Evolutionary conservation across 129 eudicot species (phyloP).

Genomic region (Centrapalus pauciflorus): DNA sequence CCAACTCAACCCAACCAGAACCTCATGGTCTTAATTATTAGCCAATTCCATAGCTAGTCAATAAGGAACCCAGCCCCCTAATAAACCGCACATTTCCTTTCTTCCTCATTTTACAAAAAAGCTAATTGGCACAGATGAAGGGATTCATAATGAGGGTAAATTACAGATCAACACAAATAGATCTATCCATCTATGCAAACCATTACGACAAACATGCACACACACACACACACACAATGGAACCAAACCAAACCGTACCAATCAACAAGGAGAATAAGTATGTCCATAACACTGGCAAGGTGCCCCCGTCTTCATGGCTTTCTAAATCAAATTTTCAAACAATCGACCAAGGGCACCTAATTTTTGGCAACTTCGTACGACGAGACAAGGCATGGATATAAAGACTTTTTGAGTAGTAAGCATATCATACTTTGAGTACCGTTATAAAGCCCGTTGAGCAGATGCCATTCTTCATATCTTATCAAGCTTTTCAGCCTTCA

Average conservation of each 20-base stretch:
- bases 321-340: constrained; percentile 23
- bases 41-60: too few relatives aligned
- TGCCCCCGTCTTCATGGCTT: constrained; percentile 17
- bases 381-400: constrained; percentile 21
- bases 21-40: too few relatives aligned
- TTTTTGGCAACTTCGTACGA: constrained; percentile 25
- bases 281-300: constrained; percentile 31
- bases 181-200: constrained; percentile 24
- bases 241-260: constrained; percentile 31
- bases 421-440: constrained; percentile 24
- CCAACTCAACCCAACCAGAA: too few relatives aligned
- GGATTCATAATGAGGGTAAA: constrained; percentile 16
- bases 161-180: constrained; percentile 29
- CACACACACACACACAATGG: constrained; percentile 20
- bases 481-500: constrained; percentile 70
- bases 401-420: constrained; percentile 25
- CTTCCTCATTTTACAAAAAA: neutral
- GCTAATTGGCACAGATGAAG: neutral
- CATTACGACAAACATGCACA: constrained; percentile 1
- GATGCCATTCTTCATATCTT: constrained; percentile 39
- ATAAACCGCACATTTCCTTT: neutral
- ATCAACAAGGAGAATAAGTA: constrained; percentile 34
- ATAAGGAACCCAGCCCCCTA: neutral
- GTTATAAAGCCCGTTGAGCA: too few relatives aligned
- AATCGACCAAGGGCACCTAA: constrained; percentile 26